Evolutionary conservation across 495 filamentous ascomycete genomes (phyloP), one percentile per base, ranked within the genome.

Genomic region (Podospora appendiculata): DNA sequence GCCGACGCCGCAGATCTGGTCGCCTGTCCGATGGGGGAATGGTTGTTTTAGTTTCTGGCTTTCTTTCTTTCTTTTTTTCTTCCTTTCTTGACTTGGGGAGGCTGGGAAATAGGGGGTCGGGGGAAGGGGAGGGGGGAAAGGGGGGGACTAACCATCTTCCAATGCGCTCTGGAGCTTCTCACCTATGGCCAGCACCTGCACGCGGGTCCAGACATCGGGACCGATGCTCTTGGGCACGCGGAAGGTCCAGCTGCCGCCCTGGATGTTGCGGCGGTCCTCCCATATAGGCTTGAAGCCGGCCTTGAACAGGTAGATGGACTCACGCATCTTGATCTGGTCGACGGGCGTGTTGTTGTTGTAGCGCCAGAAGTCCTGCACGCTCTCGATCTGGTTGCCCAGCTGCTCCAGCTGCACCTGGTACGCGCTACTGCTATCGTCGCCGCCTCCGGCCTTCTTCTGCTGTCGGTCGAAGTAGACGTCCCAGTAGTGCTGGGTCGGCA

Each of bases 221-320:
- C 84, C 86, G 51, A 70, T 73, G 42, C 70, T 73, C 71, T 93
- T 93, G 17, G 84, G 84, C 41, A 96, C 84, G 16, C 88, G 80
- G 67, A 96, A 95, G 0, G 86, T 90, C 87, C 89, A 95, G 56
- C 83, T 83, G 25, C 90, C 90, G 16, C 90, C 90, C 25, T 79
- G 73, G 43, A 82, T 69, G 67, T 95, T 95, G 44, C 90, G 79
- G 36, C 85, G 79, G 63, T 96, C 90, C 69, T 96, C 90, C 90
- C 90, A 95, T 46, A 94, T 76, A 14, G 90, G 90, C 61, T 83
- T 80, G 55, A 93, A 88, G 33, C 87, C 87, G 50, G 83, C 76
- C 63, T 94, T 91, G 77, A 95, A 95, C 52, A 96, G 78, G 63
- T 95, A 92, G 43, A 94, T 79, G 14, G 81, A 85, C 68, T 95